Percentiles rank a stretch among this genome's conserved stretches.
These are phyloP conservation scores for Pistacia atlantica DNA, from an alignment of 345 rosid species.

Conservation along the genomic window DNA sequence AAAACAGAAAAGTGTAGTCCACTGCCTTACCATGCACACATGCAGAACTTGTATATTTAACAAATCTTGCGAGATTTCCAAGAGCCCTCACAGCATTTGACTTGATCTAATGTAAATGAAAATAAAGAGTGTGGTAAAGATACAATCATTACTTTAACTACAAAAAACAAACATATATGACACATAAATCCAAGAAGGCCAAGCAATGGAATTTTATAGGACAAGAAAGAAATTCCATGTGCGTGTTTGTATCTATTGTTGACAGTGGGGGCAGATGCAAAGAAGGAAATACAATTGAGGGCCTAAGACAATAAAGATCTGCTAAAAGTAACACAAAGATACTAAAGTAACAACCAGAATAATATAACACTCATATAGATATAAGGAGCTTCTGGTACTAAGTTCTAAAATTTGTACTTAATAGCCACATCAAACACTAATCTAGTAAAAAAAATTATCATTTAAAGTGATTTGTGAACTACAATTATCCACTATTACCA, in stretches of 20 bases:
- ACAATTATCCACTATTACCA: background rate
- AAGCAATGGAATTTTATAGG: background rate
- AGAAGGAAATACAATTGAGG: background rate
- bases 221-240: too few species aligned
- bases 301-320: background rate
- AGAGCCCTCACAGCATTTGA: constrained; percentile 94
- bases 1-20: constrained; percentile 26
- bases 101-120: constrained; percentile 46
- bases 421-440: background rate
- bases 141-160: background rate
- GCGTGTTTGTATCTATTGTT: too few species aligned
- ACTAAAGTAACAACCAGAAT: background rate
- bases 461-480: background rate
- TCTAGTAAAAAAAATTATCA: background rate
- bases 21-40: constrained; percentile 31
- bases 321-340: background rate
- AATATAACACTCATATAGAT: background rate
- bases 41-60: constrained; percentile 36
- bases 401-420: background rate
- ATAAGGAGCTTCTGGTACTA: background rate
- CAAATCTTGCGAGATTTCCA: constrained; percentile 77
- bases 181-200: background rate
- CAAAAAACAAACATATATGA: background rate
- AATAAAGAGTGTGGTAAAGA: constrained; percentile 1
- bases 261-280: background rate